phyloP scores from a whole-genome alignment of 495 filamentous ascomycete genomes.

The Xylaria curta region DNA sequence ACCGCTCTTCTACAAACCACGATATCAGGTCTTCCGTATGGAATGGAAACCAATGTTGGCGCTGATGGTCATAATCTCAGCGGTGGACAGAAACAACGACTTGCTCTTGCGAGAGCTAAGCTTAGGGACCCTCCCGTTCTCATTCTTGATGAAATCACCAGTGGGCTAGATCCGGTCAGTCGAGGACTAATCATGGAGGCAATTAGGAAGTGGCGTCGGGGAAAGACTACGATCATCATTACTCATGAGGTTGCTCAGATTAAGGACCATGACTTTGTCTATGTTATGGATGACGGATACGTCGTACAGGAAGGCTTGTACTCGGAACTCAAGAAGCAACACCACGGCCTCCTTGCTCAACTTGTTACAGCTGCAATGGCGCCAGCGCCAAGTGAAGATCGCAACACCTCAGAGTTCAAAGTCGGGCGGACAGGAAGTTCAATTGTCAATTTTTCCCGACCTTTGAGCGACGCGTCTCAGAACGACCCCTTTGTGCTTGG shows the following conservation, averaged over 20 bases:
- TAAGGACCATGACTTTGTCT: slow-evolving; percentile 73
- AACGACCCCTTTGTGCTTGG: slow-evolving; percentile 13
- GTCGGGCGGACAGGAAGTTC: not conserved
- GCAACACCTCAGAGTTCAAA: not conserved
- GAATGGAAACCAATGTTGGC: slow-evolving; percentile 77
- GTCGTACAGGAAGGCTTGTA: slow-evolving; percentile 71
- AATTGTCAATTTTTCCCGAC: slow-evolving; percentile 24
- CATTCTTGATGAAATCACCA: slow-evolving; percentile 89
- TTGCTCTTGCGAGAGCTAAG: slow-evolving; percentile 76
- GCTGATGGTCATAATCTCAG: slow-evolving; percentile 73
- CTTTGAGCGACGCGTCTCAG: slow-evolving; percentile 24
- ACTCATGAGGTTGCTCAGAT: slow-evolving; percentile 92
- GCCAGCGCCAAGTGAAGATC: not conserved
- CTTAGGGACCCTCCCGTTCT: slow-evolving; percentile 82
- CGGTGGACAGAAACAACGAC: slow-evolving; percentile 82
- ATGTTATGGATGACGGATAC: slow-evolving; percentile 74
- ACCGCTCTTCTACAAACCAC: slow-evolving; percentile 76
- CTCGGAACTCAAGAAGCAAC: slow-evolving; percentile 42
- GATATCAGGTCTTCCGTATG: slow-evolving; percentile 72
- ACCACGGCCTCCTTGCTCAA: slow-evolving; percentile 42
- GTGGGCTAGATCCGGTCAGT: slow-evolving; percentile 76
- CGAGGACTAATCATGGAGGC: slow-evolving; percentile 72
- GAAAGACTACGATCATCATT: slow-evolving; percentile 88
- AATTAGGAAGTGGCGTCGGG: slow-evolving; percentile 74
- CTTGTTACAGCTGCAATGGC: slow-evolving; percentile 24